phyloP scores from a whole-genome alignment of 345 rosid genomes.

The Zanthoxylum bungeanum region DNA sequence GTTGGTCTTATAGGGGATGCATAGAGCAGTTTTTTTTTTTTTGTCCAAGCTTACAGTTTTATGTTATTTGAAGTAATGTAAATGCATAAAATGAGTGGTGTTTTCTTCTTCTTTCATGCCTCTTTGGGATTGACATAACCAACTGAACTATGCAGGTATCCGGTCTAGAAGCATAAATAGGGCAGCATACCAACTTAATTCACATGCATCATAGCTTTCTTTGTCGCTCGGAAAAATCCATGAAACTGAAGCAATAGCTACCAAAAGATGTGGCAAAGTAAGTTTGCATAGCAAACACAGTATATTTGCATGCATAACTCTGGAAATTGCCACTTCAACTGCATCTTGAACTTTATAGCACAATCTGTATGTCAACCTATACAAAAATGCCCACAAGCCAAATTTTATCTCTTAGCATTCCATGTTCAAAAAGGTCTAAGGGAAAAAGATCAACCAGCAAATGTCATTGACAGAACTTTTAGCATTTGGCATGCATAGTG shows the following conservation, averaged over 20 bases:
- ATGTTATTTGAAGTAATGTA: not conserved
- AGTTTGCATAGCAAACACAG: no score
- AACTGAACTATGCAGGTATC: not conserved
- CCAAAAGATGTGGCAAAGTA: constrained; percentile 1
- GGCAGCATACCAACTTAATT: not conserved
- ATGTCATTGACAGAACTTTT: constrained; percentile 39
- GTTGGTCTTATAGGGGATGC: not conserved
- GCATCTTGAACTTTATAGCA: constrained; percentile 30
- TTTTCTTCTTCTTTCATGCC: not conserved
- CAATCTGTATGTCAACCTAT: constrained; percentile 57
- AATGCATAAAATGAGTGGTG: not conserved
- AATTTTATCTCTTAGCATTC: constrained; percentile 35
- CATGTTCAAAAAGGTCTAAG: constrained; percentile 29
- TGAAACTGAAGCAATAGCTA: not conserved
- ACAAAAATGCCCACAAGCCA: constrained; percentile 43
- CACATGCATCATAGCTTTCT: not conserved
- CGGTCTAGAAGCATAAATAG: not conserved
- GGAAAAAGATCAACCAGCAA: constrained; percentile 43
- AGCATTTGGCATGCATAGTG: constrained; percentile 28
- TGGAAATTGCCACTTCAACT: constrained; percentile 24
- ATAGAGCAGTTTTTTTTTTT: not conserved
- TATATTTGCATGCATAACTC: constrained; percentile 27
- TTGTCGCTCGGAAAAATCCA: not conserved
- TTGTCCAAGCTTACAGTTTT: not conserved
- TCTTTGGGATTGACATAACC: not conserved